Base-by-base conservation (phyloP, 148 eudicot genomes). In the Polygonum aviculare region DNA sequence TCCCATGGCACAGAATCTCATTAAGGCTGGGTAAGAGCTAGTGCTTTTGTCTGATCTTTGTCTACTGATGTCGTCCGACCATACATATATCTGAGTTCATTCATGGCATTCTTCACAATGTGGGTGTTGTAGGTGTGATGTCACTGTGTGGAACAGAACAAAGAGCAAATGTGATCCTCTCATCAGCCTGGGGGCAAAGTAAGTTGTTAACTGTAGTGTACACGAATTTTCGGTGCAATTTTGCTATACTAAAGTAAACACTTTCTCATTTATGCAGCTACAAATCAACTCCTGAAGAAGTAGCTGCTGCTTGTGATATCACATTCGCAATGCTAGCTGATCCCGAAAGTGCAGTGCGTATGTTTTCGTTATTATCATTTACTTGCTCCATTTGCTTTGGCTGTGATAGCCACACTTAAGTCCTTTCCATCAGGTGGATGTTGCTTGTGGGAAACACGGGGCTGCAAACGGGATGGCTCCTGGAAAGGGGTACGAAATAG, bases 311-410 rank as follows among this genome's bases (percentile, higher is more conserved):
- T 67, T 95, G 96, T 82, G 97, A 95, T 81, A 88, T 95, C 78
- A 95, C 98, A 78, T 88, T 95, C 79, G 96, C 98, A 80, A 95
- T 95, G 96, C 91, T 95, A 83, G 98, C 98, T 19, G 97, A 95
- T 85, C 98, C 98, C 65, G 88, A 95, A 81, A 95, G 96, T 88
- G 98, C 96, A 82, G 98, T 95, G 90, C 81, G 97, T 90, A 83
- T 84, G 81, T 75, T 79, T 79, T 26, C 31, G 1, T 26, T 52
- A 54, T 78, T 75, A 57, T 54, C 72, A 26, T 81, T 75, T 80
- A 57, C 78, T 71, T 77, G 57, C 49, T 10, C 41, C 15, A 16
- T 67, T 76, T 62, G 33, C 8, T 60, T 31, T 62, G 9, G 50
- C 60, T 54, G 19, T 77, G 79, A 82, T 83, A 67, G 70, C 73